Evolutionary conservation across 352 stramenopile species (phyloP).

Genomic region (Globisporangium abappressorium): DNA sequence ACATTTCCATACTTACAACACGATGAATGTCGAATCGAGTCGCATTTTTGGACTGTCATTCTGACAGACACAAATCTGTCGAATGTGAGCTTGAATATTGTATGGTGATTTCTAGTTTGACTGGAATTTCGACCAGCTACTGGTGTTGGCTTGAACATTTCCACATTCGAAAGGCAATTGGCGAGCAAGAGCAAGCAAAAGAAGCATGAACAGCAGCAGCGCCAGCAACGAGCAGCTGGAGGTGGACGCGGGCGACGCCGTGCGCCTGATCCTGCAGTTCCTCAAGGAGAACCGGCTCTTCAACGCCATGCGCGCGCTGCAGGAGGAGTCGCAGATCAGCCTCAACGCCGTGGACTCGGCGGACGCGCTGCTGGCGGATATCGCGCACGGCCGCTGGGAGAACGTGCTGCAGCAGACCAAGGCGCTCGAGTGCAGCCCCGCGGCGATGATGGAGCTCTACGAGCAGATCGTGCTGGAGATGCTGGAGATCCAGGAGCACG

Average conservation of each 20-base stretch:
- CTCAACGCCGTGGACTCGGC: slow-evolving; percentile 87
- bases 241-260: slow-evolving; percentile 71
- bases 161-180: not conserved
- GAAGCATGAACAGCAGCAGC: slow-evolving; percentile 8
- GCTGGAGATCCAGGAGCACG: slow-evolving; percentile 75
- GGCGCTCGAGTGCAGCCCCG: slow-evolving; percentile 56
- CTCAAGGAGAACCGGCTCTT: slow-evolving; percentile 90
- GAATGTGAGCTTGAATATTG: not conserved
- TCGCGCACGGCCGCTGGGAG: slow-evolving; percentile 86
- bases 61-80: not conserved
- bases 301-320: slow-evolving; percentile 72
- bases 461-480: slow-evolving; percentile 88
- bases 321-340: slow-evolving; percentile 86
- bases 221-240: slow-evolving; percentile 34
- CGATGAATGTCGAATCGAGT: not conserved
- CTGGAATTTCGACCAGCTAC: not conserved
- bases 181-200: slow-evolving; percentile 1
- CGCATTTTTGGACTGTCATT: not conserved
- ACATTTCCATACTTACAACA: not conserved
- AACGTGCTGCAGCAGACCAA: slow-evolving; percentile 87
- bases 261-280: slow-evolving; percentile 91
- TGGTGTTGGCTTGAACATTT: not conserved
- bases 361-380: slow-evolving; percentile 76
- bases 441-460: slow-evolving; percentile 85
- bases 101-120: not conserved